Evolutionary conservation across 2,329 filamentous ascomycete genomes (phyloP).

Genomic region (Ascochyta clinopodiicola): DNA sequence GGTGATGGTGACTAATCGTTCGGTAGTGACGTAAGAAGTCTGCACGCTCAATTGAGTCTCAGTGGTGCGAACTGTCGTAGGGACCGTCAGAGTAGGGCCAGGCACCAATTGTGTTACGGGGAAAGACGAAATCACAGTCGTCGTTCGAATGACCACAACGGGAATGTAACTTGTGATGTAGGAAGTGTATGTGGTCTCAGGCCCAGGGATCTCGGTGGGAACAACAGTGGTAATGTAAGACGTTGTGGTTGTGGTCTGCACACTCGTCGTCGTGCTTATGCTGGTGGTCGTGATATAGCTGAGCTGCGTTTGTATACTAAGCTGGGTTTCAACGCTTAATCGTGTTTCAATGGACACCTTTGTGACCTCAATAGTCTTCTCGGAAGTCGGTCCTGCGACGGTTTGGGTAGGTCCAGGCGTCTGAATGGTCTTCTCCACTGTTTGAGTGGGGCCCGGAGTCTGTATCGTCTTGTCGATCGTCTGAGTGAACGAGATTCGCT

Average conservation of each 20-base stretch:
- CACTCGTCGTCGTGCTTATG: not conserved
- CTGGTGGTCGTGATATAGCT: constrained; percentile 1
- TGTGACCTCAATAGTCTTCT: constrained; percentile 5
- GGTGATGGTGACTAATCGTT: constrained; percentile 5
- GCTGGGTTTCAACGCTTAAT: constrained; percentile 1
- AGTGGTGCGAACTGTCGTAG: not conserved
- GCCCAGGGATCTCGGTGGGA: not conserved
- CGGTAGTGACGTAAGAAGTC: constrained; percentile 6
- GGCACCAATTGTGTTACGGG: not conserved
- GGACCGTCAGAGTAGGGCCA: not conserved
- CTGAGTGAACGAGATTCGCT: not conserved
- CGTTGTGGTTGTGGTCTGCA: not conserved
- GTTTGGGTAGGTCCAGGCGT: constrained; percentile 15
- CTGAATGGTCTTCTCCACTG: not conserved
- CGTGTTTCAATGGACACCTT: constrained; percentile 8
- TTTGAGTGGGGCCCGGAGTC: constrained; percentile 8
- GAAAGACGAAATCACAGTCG: not conserved
- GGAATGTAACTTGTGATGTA: not conserved
- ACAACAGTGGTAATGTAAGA: not conserved
- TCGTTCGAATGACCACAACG: not conserved
- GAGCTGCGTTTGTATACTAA: not conserved
- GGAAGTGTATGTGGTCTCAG: not conserved
- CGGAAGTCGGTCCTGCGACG: not conserved
- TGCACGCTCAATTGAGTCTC: not conserved
- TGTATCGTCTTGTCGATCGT: constrained; percentile 9